phyloP scores from a whole-genome alignment of 202 grass and related monocot genomes.

The Digitaria exilis region DNA sequence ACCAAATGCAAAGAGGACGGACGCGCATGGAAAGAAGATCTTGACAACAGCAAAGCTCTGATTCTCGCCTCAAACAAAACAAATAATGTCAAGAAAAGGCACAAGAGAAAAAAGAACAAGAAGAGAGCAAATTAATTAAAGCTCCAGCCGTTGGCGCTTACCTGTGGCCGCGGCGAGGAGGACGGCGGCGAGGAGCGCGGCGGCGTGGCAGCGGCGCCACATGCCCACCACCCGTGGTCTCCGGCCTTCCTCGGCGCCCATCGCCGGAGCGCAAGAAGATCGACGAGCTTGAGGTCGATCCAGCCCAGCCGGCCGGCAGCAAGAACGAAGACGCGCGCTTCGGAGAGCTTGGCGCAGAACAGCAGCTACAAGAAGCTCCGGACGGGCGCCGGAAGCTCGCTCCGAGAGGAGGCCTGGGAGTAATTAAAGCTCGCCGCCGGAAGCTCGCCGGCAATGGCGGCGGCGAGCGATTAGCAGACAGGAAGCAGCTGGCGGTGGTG shows the following conservation, averaged over 20 bases:
- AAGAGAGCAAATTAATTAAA: too few species aligned
- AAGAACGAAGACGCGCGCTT: neutral
- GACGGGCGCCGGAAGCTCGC: neutral
- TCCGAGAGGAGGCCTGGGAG: neutral
- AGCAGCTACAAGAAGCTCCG: too few species aligned
- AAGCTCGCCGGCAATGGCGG: neutral
- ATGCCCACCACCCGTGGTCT: neutral
- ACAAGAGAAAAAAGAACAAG: neutral
- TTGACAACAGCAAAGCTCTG: too few species aligned
- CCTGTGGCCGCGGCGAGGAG: slow-evolving; percentile 37
- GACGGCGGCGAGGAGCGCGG: neutral
- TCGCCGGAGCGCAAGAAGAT: neutral
- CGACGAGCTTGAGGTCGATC: neutral
- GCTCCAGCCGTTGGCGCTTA: neutral
- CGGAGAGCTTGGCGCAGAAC: neutral
- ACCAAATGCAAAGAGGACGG: too few species aligned
- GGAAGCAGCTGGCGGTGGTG: neutral
- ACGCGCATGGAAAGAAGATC: too few species aligned
- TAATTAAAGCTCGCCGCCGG: too few species aligned
- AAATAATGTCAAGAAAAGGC: too few species aligned
- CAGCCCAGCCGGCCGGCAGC: neutral
- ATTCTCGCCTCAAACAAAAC: too few species aligned
- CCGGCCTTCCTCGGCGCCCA: slow-evolving; percentile 26
- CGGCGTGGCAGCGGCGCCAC: neutral
- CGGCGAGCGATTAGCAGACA: neutral